These are phyloP conservation scores for Capronia epimyces DNA, from an alignment of 2,329 filamentous ascomycete species.

Conservation along the genomic window DNA sequence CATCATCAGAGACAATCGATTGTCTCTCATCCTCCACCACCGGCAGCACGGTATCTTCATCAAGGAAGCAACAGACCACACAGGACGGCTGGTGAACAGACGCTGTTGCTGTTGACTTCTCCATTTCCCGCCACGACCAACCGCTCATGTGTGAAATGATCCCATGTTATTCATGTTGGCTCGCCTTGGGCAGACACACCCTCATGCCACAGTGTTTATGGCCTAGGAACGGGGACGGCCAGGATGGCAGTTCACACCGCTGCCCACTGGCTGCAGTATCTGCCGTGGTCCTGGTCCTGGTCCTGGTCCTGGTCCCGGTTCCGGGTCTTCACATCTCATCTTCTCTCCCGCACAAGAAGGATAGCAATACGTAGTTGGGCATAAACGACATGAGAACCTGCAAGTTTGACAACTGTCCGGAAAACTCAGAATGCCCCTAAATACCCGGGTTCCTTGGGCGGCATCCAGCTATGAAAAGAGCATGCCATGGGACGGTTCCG, in stretches of 20 bases:
- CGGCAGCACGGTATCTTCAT: not conserved
- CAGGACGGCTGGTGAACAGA: not conserved
- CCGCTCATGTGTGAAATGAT: too few species aligned
- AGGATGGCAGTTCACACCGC: too few species aligned
- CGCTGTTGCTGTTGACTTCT: not conserved
- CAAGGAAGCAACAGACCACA: not conserved
- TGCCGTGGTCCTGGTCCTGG: too few species aligned
- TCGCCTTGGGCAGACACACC: too few species aligned
- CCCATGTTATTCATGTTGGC: too few species aligned
- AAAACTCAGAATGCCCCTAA: not conserved
- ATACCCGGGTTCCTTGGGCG: too few species aligned
- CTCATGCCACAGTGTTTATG: too few species aligned
- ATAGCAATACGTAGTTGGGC: conserved; percentile 1
- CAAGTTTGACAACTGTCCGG: not conserved
- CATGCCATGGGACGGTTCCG: not conserved
- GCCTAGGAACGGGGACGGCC: too few species aligned
- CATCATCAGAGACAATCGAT: not conserved
- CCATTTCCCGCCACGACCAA: too few species aligned
- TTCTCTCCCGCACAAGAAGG: not conserved
- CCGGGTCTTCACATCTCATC: not conserved
- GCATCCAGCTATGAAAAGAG: too few species aligned
- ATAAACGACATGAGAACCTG: conserved; percentile 1
- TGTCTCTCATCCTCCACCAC: not conserved
- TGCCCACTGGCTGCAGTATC: too few species aligned
- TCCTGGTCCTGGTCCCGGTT: too few species aligned